phyloP scores from a whole-genome alignment of 306 rosid genomes.

The Inga oerstediana region DNA sequence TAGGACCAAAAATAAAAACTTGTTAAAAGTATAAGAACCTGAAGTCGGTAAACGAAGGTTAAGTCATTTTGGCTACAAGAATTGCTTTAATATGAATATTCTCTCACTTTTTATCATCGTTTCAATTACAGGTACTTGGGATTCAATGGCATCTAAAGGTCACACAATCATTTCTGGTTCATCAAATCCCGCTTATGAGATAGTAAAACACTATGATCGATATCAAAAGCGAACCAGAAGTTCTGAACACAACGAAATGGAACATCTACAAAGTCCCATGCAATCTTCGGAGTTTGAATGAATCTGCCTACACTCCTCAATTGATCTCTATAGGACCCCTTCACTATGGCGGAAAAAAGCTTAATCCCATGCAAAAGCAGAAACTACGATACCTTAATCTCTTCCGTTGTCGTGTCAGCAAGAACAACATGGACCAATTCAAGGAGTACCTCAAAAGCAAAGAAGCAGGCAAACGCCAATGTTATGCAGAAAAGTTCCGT shows the following conservation, averaged over 20 bases:
- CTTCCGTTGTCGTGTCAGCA: conserved; percentile 27
- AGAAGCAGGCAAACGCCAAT: background rate
- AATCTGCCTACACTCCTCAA: background rate
- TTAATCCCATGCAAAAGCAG: background rate
- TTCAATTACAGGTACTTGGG: background rate
- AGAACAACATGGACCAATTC: background rate
- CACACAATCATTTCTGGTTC: background rate
- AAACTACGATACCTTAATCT: conserved; percentile 32
- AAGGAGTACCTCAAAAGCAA: background rate
- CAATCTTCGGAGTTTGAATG: conserved; percentile 42
- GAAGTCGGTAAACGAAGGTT: background rate
- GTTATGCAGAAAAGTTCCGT: background rate
- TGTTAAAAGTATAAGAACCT: no score
- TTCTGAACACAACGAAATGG: background rate
- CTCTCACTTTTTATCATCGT: background rate
- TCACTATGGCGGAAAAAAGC: conserved; percentile 27
- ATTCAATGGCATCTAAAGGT: background rate
- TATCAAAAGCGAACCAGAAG: conserved; percentile 11
- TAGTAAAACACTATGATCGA: conserved; percentile 32
- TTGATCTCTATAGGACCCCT: conserved; percentile 41
- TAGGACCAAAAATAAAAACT: no score
- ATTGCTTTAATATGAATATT: background rate
- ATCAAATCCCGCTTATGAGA: conserved; percentile 26
- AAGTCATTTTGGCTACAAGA: background rate
- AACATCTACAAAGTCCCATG: conserved; percentile 49